phyloP scores from a whole-genome alignment of 2,329 filamentous ascomycete species.

The Ophiostoma novo-ulmi region DNA sequence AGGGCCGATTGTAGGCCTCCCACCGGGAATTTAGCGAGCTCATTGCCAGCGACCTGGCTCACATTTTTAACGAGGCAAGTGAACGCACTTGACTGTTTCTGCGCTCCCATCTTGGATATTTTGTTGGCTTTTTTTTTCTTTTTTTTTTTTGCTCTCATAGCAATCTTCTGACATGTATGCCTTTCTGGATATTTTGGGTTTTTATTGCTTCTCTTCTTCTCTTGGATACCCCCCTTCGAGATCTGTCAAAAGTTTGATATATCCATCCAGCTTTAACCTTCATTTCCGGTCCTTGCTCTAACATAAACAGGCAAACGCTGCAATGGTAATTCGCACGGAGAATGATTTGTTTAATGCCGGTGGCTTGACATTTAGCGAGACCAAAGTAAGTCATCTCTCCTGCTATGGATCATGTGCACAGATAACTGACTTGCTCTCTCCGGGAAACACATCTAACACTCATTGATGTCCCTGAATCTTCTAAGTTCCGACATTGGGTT shows the following conservation, averaged over 20 bases:
- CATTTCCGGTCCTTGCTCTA: slow-evolving; percentile 16
- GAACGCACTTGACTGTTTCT: background rate
- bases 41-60: slow-evolving; percentile 33
- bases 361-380: slow-evolving; percentile 40
- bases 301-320: slow-evolving; percentile 36
- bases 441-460: slow-evolving; percentile 46
- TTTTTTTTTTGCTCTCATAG: background rate
- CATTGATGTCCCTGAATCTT: slow-evolving; percentile 54
- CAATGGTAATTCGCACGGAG: slow-evolving; percentile 41
- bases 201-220: background rate
- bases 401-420: background rate
- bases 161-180: background rate
- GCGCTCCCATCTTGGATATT: slow-evolving; percentile 14
- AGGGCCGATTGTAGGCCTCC: slow-evolving; percentile 29
- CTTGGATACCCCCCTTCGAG: background rate
- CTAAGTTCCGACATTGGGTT: slow-evolving; percentile 33
- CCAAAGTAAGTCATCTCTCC: slow-evolving; percentile 27
- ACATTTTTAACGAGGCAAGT: slow-evolving; percentile 40
- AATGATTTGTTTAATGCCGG: background rate
- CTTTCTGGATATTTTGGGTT: background rate
- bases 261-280: background rate
- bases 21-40: slow-evolving; percentile 30
- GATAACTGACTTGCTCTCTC: background rate
- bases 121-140: background rate
- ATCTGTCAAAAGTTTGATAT: slow-evolving; percentile 6